Conservation (phyloP, 169 alveolate species). For the Babesia sp. region DNA sequence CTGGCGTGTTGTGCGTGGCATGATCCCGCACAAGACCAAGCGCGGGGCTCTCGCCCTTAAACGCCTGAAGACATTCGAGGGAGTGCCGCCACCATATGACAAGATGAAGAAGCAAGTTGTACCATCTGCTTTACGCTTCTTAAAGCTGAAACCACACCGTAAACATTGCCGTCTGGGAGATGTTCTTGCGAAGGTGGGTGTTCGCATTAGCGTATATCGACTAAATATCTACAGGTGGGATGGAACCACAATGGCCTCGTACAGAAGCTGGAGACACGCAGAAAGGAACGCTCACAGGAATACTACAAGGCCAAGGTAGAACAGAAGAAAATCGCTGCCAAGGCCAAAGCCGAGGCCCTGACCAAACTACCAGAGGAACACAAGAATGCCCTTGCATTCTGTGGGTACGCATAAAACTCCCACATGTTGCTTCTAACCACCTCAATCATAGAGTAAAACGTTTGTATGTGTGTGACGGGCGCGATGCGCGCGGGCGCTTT, state of each 20-base stretch:
- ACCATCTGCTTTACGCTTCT: conserved; percentile 91
- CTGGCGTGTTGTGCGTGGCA: conserved; percentile 98
- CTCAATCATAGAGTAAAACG: conserved; percentile 12
- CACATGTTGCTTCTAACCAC: neutral
- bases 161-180: conserved; percentile 88
- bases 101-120: conserved; percentile 89
- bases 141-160: conserved; percentile 84
- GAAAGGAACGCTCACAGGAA: conserved; percentile 86
- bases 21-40: conserved; percentile 98
- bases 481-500: neutral
- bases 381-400: conserved; percentile 38
- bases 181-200: conserved; percentile 76
- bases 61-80: conserved; percentile 92
- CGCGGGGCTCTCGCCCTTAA: conserved; percentile 96
- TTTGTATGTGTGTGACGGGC: neutral
- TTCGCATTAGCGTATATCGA: neutral
- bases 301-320: conserved; percentile 81
- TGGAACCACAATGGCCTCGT: conserved; percentile 89
- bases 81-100: conserved; percentile 94
- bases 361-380: conserved; percentile 57
- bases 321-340: conserved; percentile 27
- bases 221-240: conserved; percentile 78
- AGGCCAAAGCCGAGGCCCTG: conserved; percentile 62
- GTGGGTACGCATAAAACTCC: conserved; percentile 19
- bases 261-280: conserved; percentile 86